Evolutionary conservation across 108 stramenopile species (phyloP).

Genomic region (Nitzschia sp.): DNA sequence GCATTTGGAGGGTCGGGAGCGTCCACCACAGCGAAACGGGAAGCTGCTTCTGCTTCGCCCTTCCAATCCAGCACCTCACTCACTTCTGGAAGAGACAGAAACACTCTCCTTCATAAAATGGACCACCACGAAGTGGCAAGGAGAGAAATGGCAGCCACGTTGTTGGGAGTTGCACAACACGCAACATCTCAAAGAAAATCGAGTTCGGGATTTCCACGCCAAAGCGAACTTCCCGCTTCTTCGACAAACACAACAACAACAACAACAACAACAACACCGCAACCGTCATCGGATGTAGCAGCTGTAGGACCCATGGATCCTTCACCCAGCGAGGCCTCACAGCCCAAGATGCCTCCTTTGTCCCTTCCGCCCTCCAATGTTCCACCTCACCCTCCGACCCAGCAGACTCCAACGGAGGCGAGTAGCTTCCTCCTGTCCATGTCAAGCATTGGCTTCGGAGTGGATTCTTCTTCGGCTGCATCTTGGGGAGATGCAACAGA

Average conservation of each 20-base stretch:
- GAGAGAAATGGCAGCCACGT: conserved; percentile 17
- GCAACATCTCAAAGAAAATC: background rate
- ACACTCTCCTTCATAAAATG: too few species aligned
- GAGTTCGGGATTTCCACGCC: background rate
- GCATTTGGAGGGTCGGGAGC: too few species aligned
- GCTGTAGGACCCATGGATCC: background rate
- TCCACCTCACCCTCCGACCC: background rate
- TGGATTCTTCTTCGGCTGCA: conserved; percentile 23
- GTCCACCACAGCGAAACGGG: too few species aligned
- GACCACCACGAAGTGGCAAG: background rate
- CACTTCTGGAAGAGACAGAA: too few species aligned
- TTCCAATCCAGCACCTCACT: too few species aligned
- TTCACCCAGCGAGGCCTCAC: background rate
- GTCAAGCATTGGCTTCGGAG: conserved; percentile 44
- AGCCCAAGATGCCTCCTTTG: background rate
- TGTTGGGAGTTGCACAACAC: conserved; percentile 13
- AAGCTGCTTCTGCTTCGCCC: too few species aligned
- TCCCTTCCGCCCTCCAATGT: background rate
- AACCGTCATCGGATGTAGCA: background rate
- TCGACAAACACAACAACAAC: background rate
- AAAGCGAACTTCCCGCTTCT: background rate
- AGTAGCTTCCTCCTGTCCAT: conserved; percentile 24
- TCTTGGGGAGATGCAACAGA: conserved; percentile 45
- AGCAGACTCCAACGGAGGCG: background rate
- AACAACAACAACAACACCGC: background rate